phyloP scores from a whole-genome alignment of 148 eudicot genomes.

The Cornus florida region DNA sequence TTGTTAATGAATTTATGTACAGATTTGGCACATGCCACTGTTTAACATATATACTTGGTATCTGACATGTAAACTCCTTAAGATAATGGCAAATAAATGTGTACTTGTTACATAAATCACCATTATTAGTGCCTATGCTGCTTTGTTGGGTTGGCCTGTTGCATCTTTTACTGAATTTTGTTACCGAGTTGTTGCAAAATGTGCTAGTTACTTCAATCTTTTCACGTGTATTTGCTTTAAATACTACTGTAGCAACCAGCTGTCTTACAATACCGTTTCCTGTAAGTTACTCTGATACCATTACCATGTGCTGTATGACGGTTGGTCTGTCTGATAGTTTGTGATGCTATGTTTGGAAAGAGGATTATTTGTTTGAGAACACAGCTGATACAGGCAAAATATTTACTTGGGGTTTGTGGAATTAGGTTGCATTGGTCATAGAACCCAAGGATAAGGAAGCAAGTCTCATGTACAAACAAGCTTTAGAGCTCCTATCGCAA shows the following conservation, averaged over 20 bases:
- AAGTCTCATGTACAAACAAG: slow-evolving; percentile 93
- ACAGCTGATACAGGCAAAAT: background rate
- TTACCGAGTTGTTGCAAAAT: background rate
- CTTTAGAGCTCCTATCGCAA: slow-evolving; percentile 84
- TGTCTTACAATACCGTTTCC: background rate
- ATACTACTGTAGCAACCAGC: background rate
- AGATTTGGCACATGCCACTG: background rate
- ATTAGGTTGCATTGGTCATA: slow-evolving; percentile 91
- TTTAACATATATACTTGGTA: background rate
- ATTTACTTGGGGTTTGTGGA: slow-evolving; percentile 1
- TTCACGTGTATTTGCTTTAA: background rate
- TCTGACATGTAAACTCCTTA: background rate
- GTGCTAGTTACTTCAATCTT: background rate
- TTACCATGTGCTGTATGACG: background rate
- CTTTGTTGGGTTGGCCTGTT: background rate
- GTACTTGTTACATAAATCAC: no score
- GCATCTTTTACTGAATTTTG: background rate
- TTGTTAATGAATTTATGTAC: background rate
- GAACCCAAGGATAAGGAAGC: slow-evolving; percentile 99
- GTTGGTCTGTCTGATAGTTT: background rate
- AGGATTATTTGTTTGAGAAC: slow-evolving; percentile 1
- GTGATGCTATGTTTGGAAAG: background rate
- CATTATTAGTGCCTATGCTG: background rate
- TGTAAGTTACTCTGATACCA: no score
- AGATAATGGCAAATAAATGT: background rate